Evolutionary conservation across 2,329 filamentous ascomycete genomes (phyloP).

Genomic region (Aspergillus sp.): DNA sequence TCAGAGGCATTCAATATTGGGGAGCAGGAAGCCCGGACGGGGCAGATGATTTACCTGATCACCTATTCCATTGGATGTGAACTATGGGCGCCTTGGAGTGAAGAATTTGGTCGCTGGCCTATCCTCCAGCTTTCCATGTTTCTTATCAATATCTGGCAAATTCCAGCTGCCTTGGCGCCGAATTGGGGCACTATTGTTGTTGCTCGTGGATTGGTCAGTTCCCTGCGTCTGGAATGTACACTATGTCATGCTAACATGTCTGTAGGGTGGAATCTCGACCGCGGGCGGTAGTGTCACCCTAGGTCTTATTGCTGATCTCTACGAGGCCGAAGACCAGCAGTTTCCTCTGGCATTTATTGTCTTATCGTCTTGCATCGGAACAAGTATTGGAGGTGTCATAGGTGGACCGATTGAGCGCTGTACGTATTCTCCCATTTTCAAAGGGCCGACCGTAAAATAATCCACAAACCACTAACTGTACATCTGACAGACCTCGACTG

Average conservation of each 20-base stretch:
- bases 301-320: slow-evolving; percentile 62
- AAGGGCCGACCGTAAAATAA: too few species aligned
- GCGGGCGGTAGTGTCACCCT: slow-evolving; percentile 62
- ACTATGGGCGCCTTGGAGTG: slow-evolving; percentile 80
- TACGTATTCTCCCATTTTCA: not conserved
- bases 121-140: slow-evolving; percentile 70
- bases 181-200: slow-evolving; percentile 69
- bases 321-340: slow-evolving; percentile 54
- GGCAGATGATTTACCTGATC: slow-evolving; percentile 73
- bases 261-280: slow-evolving; percentile 56
- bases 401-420: slow-evolving; percentile 50
- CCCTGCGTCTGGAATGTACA: too few species aligned
- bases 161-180: slow-evolving; percentile 67
- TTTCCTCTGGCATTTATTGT: slow-evolving; percentile 60
- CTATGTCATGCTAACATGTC: slow-evolving; percentile 4
- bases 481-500: slow-evolving; percentile 37
- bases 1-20: slow-evolving; percentile 66
- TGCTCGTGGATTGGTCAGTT: slow-evolving; percentile 56
- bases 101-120: slow-evolving; percentile 74
- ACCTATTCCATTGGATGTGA: slow-evolving; percentile 80
- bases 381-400: slow-evolving; percentile 53
- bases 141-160: slow-evolving; percentile 73
- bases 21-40: slow-evolving; percentile 65
- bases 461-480: too few species aligned
- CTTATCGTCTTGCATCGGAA: slow-evolving; percentile 53